Evolutionary conservation across 2,329 filamentous ascomycete genomes (phyloP), one percentile per base, ranked within the genome.

Genomic region (Ophiostoma australiae): DNA sequence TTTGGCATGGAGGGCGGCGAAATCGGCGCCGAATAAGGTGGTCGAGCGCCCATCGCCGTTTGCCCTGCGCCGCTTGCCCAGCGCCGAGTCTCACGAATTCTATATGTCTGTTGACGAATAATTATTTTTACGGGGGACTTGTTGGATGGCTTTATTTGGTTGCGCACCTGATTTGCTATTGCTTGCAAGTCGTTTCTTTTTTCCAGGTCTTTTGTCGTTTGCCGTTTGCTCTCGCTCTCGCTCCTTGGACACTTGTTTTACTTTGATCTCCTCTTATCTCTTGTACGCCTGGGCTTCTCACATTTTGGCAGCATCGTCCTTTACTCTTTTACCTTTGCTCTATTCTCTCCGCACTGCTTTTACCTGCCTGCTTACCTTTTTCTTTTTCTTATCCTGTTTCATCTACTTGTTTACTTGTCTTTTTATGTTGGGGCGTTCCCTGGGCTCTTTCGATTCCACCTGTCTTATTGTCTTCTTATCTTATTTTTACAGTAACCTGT

Each of bases 1-100:
- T 87, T 87, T 76, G 77, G 80, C n/a, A 85, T 89, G 80, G 86
- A 88, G 72, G 81, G 81, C 33, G 81, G 83, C 70, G 86, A 87
- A 76, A 88, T 90, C 15, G 74, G 74, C 4, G 72, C 72, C 13
- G 74, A 75, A 15, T 75, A 73, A 20, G 2, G 13, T 44, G 41
- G 15, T 13, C 41, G 11, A 44, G 15, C 15, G 41, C 31, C 11
- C 58, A 23, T 4, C 20, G 8, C n/a, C 52, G 5, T n/a, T 8
- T 31, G 52, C 52, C 10, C 27, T 1, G 3, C 3, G 13, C 41
- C 6, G 37, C 1, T 8, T 39, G 37, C 37, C 37, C 48, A 11
- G 17, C 27, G 17, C 31, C 15, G 27, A 31, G 33, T 66, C 13
- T 66, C 55, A 31, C 55, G 55, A 61, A 31, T 63, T 33, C 4